Evolutionary conservation across 2,329 filamentous ascomycete genomes (phyloP).

Genomic region (Periconia digitata): DNA sequence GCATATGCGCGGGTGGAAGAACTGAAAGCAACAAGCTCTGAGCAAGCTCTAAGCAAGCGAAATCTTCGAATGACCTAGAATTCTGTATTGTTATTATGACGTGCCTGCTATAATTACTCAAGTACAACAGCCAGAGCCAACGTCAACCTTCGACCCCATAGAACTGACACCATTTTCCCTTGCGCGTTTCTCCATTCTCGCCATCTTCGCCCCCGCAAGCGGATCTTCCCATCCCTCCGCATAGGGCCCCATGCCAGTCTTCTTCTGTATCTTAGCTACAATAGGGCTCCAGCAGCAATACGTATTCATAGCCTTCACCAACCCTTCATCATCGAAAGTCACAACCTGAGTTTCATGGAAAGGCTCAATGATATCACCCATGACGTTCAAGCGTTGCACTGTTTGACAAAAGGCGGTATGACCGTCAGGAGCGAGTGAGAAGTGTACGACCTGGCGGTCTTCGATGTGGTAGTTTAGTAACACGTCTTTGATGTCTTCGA

Average conservation of each 20-base stretch:
- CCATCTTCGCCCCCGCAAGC: no score
- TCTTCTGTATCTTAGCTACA: not conserved
- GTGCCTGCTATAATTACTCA: no score
- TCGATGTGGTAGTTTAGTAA: not conserved
- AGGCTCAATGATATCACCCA: not conserved
- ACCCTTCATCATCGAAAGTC: not conserved
- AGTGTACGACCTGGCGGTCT: not conserved
- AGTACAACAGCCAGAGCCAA: no score
- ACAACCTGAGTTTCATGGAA: not conserved
- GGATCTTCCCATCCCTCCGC: no score
- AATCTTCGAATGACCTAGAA: no score
- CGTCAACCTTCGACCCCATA: no score
- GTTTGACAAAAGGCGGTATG: not conserved
- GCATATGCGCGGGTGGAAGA: no score
- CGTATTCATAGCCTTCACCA: not conserved
- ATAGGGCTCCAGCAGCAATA: not conserved
- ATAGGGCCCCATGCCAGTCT: not conserved
- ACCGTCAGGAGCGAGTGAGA: not conserved
- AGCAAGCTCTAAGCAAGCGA: no score
- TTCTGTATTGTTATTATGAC: no score
- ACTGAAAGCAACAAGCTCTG: no score
- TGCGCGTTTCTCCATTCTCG: no score
- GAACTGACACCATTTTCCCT: no score
- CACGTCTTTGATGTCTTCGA: not conserved
- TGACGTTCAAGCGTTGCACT: not conserved